phyloP scores from a whole-genome alignment of 108 stramenopile species.

The Bacterosira constricta region DNA sequence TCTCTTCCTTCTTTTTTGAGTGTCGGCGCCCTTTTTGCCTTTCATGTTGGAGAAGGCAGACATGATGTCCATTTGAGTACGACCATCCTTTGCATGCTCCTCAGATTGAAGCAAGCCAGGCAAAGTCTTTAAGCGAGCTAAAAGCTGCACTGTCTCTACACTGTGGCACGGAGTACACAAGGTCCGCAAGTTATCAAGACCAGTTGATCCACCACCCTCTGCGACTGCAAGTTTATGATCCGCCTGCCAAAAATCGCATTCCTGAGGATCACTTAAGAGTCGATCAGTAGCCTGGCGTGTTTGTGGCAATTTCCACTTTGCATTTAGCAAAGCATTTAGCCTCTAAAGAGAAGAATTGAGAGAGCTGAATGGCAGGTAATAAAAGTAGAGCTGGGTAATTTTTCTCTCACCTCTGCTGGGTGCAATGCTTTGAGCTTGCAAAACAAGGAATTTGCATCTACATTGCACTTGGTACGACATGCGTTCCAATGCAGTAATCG shows the following conservation, averaged over 20 bases:
- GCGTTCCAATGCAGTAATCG: conserved; percentile 33
- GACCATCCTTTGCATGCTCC: not conserved
- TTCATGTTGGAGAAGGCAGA: conserved; percentile 16
- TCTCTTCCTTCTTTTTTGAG: not conserved
- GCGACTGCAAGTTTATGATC: conserved; percentile 84
- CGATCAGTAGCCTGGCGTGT: conserved; percentile 50
- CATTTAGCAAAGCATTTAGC: conserved; percentile 61
- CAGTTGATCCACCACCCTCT: conserved; percentile 76
- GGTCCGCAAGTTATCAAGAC: conserved; percentile 77
- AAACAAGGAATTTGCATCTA: conserved; percentile 64
- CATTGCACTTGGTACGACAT: conserved; percentile 28
- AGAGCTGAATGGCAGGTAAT: not conserved
- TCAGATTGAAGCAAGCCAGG: not conserved
- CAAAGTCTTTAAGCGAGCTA: conserved; percentile 22
- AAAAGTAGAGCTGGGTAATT: not conserved
- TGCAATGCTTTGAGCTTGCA: conserved; percentile 54
- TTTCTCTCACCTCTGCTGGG: conserved; percentile 56
- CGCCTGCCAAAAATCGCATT: conserved; percentile 85
- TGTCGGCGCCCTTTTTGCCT: not conserved
- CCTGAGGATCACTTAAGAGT: conserved; percentile 63
- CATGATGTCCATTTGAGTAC: conserved; percentile 28
- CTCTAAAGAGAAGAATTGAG: conserved; percentile 18
- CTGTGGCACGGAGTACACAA: conserved; percentile 80
- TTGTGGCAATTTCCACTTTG: conserved; percentile 67
- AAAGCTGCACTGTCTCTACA: conserved; percentile 52